Evolutionary conservation across 2,329 filamentous ascomycete species (phyloP).

Genomic region (Botrytis tulipae): DNA sequence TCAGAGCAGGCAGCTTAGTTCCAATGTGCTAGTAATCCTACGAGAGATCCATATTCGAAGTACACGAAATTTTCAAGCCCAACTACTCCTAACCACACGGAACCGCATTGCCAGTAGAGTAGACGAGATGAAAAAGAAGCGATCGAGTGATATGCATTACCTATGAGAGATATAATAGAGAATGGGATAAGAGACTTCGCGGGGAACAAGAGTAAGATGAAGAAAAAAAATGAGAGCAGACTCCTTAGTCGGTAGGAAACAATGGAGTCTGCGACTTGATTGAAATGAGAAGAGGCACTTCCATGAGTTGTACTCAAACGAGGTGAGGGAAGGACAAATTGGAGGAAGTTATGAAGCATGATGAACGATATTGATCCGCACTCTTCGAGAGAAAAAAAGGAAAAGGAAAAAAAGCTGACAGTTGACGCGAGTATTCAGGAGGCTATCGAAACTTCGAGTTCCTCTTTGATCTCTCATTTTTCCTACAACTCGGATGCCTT

Average conservation of each 20-base stretch:
- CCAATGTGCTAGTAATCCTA: background rate
- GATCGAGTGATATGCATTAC: background rate
- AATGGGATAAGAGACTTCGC: too few species aligned
- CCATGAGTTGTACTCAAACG: background rate
- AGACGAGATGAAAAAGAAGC: background rate
- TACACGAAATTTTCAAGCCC: background rate
- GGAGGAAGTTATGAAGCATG: background rate
- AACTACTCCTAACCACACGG: background rate
- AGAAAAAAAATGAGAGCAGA: background rate
- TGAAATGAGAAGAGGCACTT: background rate
- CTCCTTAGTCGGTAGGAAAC: background rate
- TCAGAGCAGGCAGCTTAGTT: background rate
- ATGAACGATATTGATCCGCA: background rate
- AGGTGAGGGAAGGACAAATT: background rate
- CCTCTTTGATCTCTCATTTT: background rate
- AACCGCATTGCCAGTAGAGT: background rate
- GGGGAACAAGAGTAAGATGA: background rate
- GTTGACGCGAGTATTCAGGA: background rate
- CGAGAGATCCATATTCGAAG: background rate
- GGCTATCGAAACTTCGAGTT: background rate
- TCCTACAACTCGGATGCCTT: background rate
- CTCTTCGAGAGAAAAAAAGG: background rate
- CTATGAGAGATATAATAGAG: background rate
- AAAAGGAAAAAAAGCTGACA: background rate
- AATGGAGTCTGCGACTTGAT: background rate